Evolutionary conservation across 257 asterid species (phyloP), one percentile per base, ranked within the genome.

Genomic region (Anisodus acutangulus): DNA sequence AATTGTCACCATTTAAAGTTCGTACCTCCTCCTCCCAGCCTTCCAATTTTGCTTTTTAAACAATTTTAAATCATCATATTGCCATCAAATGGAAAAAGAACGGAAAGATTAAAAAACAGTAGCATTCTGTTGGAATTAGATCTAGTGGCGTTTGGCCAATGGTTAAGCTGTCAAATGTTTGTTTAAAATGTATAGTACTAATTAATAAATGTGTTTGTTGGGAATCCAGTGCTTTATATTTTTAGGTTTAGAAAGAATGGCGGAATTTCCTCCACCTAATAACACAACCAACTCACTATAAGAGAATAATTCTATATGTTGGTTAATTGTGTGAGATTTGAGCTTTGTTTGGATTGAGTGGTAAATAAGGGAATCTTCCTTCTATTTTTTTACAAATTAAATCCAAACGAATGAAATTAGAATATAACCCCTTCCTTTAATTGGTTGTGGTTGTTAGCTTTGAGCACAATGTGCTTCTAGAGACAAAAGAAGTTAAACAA

Each of bases 221-320:
- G 35, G 35, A 31, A 31, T 31, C 35, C 35, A 31, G 35, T 31
- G 35, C 35, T 31, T 31, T 26, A 26, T 51, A 53, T 22, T 31
- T 31, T 37, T 43, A 81, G 76, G 70, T 81, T 81, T 60, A 81
- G 76, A 62, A 81, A 81, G 84, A 81, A 81, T 62, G 84, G 76
- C 84, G 84, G 76, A 81, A 62, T 81, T 81, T 51, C 62, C 84
- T 81, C 84, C 45, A 81, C 84, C 84, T 62, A 81, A 41, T 59
- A 81, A 62, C 47, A 43, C 70, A 74, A 76, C 81, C 55, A 59
- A 64, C 60, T 82, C 58, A 31, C 35, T 31, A 10, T 3, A 47
- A 19, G 26, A 45, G 78, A 79, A 79, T 16, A 62, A 47, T n/a
- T 47, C 47, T n/a, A n/a, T n/a, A 31, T 47, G n/a, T 74, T 58